These are phyloP conservation scores for Colletotrichum horii DNA, from an alignment of 2,329 filamentous ascomycete genomes.

Conservation along the genomic window DNA sequence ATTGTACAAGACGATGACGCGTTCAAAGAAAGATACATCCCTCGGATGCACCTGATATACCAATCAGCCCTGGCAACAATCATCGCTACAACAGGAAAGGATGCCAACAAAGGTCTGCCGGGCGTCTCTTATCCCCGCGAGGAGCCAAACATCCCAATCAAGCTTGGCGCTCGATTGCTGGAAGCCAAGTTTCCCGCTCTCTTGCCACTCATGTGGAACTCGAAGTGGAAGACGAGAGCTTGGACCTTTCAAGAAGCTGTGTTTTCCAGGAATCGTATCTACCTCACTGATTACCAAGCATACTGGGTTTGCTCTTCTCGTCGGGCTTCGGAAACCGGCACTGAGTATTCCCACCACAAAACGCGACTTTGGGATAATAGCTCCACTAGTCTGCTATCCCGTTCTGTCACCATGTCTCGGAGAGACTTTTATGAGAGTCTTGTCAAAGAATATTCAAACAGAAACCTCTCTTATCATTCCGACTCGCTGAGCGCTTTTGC, in stretches of 20 bases:
- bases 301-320: not conserved
- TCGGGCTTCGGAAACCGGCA: not conserved
- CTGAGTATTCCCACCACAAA: not conserved
- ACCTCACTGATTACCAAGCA: not conserved
- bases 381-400: not conserved
- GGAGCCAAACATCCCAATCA: not conserved
- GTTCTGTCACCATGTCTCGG: not conserved
- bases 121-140: not conserved
- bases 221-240: not conserved
- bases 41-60: not conserved
- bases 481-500: not conserved
- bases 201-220: not conserved
- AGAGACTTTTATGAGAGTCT: not conserved
- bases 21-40: not conserved
- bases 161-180: not conserved
- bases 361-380: not conserved
- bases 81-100: not conserved
- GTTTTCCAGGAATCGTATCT: not conserved
- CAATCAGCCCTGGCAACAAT: not conserved
- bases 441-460: not conserved
- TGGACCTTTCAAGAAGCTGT: not conserved
- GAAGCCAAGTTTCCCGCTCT: not conserved
- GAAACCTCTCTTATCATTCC: not conserved
- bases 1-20: not conserved
- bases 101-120: not conserved